Percentiles rank a stretch among this genome's conserved stretches.
Evolutionary conservation across 2,329 filamentous ascomycete genomes (phyloP).

Genomic region (Exophiala calicioides): DNA sequence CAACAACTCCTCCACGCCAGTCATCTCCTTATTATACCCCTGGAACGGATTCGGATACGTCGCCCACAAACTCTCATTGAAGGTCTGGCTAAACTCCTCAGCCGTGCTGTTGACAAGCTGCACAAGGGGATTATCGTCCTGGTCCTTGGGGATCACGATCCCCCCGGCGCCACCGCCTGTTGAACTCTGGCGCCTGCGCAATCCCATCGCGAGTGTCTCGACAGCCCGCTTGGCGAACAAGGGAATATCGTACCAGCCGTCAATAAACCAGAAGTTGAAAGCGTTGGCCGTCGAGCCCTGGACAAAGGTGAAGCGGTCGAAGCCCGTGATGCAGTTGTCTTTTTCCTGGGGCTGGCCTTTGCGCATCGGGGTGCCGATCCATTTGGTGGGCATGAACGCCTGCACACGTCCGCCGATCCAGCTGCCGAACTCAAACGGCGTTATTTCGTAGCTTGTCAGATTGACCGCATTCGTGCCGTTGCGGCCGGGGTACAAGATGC

Average conservation of each 20-base stretch:
- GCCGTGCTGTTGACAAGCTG: constrained; percentile 16
- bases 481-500: constrained; percentile 16
- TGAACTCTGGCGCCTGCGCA: constrained; percentile 3
- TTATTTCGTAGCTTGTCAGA: constrained; percentile 18
- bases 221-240: constrained; percentile 18
- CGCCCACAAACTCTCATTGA: constrained; percentile 16
- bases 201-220: neutral
- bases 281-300: constrained; percentile 15
- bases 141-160: constrained; percentile 10
- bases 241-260: constrained; percentile 18
- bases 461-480: constrained; percentile 11
- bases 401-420: constrained; percentile 18
- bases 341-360: constrained; percentile 8
- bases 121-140: constrained; percentile 10
- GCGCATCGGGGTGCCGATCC: constrained; percentile 16
- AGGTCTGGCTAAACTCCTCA: constrained; percentile 5
- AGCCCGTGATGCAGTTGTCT: constrained; percentile 11
- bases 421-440: constrained; percentile 22
- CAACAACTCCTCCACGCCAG: constrained; percentile 2
- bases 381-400: constrained; percentile 22
- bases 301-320: constrained; percentile 15
- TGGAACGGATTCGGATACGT: constrained; percentile 25
- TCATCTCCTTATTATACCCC: constrained; percentile 9
- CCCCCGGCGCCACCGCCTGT: too few relatives aligned
- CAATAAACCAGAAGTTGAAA: constrained; percentile 20